These are phyloP conservation scores for Ophiostoma quercus DNA, from an alignment of 2,329 filamentous ascomycete species.

Conservation along the genomic window DNA sequence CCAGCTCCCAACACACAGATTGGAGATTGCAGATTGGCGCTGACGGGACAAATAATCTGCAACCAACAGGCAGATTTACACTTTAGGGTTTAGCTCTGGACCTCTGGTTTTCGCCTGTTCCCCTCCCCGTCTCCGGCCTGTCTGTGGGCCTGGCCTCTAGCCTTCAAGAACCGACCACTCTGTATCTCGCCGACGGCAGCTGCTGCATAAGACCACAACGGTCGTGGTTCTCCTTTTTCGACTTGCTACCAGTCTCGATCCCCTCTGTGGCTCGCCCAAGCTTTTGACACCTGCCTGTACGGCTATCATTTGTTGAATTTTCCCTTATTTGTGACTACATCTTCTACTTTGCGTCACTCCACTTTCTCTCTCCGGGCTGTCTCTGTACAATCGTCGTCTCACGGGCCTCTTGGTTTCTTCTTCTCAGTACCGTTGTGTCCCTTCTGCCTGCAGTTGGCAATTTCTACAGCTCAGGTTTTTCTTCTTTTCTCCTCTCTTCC, in stretches of 20 bases:
- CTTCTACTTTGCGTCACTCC: constrained; percentile 1
- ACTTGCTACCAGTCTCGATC: neutral
- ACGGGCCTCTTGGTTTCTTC: neutral
- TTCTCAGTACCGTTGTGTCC: neutral
- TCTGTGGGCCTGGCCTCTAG: constrained; percentile 1
- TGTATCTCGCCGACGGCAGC: neutral
- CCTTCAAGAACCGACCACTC: neutral
- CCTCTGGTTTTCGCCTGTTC: neutral
- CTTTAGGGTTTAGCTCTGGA: neutral
- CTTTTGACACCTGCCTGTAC: neutral
- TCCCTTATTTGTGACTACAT: neutral
- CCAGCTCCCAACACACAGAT: neutral
- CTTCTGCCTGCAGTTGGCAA: neutral
- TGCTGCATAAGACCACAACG: neutral
- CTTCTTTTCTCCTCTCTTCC: neutral
- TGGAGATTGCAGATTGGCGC: neutral
- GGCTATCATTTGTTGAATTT: neutral
- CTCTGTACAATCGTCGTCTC: neutral
- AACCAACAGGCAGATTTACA: neutral
- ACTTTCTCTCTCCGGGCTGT: neutral
- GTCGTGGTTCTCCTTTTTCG: neutral
- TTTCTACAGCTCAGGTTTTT: neutral
- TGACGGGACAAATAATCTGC: neutral
- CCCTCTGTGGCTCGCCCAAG: neutral
- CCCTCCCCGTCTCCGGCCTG: constrained; percentile 5